Conservation (phyloP, 306 rosid genomes). For the Citrullus amarus region DNA sequence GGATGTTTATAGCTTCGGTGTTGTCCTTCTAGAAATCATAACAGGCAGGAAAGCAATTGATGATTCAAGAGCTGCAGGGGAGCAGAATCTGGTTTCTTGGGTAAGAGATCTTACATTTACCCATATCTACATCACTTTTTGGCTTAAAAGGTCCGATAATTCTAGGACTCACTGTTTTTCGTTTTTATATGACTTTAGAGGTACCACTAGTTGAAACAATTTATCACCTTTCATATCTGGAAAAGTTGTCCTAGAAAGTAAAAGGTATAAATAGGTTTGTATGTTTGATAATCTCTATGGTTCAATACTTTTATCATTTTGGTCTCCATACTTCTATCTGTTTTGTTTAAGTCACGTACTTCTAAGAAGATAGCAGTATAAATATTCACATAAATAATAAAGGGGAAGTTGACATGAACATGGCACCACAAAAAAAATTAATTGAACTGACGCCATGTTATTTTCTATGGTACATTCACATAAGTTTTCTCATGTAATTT, state of each 20-base stretch:
- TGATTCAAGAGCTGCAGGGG: conserved; percentile 60
- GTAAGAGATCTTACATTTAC: conserved; percentile 27
- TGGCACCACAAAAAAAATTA: background rate
- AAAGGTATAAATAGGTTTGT: background rate
- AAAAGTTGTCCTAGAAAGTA: background rate
- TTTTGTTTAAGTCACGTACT: background rate
- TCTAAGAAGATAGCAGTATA: background rate
- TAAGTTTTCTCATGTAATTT: background rate
- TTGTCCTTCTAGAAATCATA: conserved; percentile 84
- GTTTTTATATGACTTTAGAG: background rate
- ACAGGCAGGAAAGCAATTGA: conserved; percentile 91
- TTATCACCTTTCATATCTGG: background rate
- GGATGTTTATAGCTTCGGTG: conserved; percentile 95
- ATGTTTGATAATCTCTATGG: background rate
- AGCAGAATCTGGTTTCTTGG: conserved; percentile 94
- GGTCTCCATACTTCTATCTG: background rate
- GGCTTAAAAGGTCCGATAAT: background rate
- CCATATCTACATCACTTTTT: background rate
- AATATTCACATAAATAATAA: background rate
- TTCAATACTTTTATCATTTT: background rate
- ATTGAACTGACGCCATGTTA: background rate
- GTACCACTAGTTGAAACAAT: background rate
- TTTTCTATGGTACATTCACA: background rate
- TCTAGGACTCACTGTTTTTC: background rate
- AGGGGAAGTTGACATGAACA: background rate